These are phyloP conservation scores for Kwoniella dejecticola DNA, from an alignment of 768 basidiomycete species.

Conservation along the genomic window DNA sequence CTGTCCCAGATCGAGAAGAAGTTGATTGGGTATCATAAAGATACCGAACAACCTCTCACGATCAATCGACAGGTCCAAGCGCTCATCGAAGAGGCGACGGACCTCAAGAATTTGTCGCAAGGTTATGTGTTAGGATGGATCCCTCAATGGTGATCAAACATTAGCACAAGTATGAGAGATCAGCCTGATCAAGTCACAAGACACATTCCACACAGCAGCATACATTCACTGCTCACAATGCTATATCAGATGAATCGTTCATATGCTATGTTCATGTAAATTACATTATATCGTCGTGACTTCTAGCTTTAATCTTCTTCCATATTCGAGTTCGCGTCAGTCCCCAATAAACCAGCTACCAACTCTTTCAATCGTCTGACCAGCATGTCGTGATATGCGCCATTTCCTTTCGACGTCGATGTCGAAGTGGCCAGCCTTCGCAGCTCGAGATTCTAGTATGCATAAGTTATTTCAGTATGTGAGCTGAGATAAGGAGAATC, in stretches of 20 bases:
- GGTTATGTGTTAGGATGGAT: conserved; percentile 54
- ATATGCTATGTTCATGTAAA: background rate
- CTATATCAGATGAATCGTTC: background rate
- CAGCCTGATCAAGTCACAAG: background rate
- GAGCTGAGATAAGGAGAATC: background rate
- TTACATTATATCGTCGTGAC: background rate
- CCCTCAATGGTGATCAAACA: conserved; percentile 38
- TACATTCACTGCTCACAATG: background rate
- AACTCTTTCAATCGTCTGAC: conserved; percentile 25
- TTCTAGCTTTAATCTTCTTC: background rate
- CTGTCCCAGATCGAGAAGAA: conserved; percentile 52
- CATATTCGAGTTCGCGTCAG: background rate
- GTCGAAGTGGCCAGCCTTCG: conserved; percentile 8
- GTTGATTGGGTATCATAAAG: conserved; percentile 42
- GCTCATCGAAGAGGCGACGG: conserved; percentile 51
- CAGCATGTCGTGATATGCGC: conserved; percentile 25
- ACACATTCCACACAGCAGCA: background rate
- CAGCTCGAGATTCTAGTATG: conserved; percentile 18
- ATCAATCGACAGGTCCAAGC: conserved; percentile 51
- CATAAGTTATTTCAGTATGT: too few species aligned
- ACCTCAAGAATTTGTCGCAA: conserved; percentile 51
- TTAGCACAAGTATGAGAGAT: background rate
- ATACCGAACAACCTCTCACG: conserved; percentile 26
- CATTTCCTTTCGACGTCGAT: conserved; percentile 2
- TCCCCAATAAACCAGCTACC: conserved; percentile 13